phyloP scores from a whole-genome alignment of 176 grass and related monocot genomes.

The Aegilops speltoides region DNA sequence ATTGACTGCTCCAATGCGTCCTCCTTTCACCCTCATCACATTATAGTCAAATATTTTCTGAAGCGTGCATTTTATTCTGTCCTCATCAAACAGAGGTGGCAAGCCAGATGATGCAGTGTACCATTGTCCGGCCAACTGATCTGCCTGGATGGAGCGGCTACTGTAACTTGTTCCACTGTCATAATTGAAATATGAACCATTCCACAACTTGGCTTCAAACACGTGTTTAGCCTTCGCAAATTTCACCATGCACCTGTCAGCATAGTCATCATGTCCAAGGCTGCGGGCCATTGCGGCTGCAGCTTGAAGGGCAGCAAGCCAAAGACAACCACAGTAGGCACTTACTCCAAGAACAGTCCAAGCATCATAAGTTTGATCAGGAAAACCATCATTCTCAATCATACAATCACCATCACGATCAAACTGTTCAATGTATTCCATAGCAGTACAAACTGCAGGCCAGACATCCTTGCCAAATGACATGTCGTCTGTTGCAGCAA shows the following conservation, averaged over 20 bases:
- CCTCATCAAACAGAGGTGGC: conserved; percentile 74
- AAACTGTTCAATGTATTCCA: conserved; percentile 96
- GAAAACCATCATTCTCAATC: conserved; percentile 97
- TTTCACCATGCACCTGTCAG: conserved; percentile 81
- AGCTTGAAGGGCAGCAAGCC: conserved; percentile 92
- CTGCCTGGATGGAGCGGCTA: conserved; percentile 87
- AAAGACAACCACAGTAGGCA: conserved; percentile 93
- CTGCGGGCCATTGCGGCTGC: conserved; percentile 70
- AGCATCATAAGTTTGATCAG: conserved; percentile 97
- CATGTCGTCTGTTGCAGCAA: conserved; percentile 72
- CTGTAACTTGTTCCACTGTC: conserved; percentile 77
- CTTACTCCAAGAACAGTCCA: conserved; percentile 91
- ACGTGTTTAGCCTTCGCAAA: conserved; percentile 78
- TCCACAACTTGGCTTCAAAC: conserved; percentile 89
- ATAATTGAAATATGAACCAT: conserved; percentile 93
- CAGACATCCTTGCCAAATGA: conserved; percentile 90
- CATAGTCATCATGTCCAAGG: conserved; percentile 70
- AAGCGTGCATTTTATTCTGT: conserved; percentile 70
- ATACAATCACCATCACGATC: conserved; percentile 80
- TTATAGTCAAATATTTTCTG: conserved; percentile 98
- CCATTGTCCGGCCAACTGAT: conserved; percentile 95
- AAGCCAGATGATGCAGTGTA: conserved; percentile 80
- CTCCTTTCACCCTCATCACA: conserved; percentile 97
- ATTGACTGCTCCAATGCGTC: conserved; percentile 87
- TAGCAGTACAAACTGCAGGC: conserved; percentile 85